Percentiles rank a stretch among this genome's conserved stretches.
Evolutionary conservation across 495 filamentous ascomycete species (phyloP).

Genomic region (Massariosphaeria phaeospora): DNA sequence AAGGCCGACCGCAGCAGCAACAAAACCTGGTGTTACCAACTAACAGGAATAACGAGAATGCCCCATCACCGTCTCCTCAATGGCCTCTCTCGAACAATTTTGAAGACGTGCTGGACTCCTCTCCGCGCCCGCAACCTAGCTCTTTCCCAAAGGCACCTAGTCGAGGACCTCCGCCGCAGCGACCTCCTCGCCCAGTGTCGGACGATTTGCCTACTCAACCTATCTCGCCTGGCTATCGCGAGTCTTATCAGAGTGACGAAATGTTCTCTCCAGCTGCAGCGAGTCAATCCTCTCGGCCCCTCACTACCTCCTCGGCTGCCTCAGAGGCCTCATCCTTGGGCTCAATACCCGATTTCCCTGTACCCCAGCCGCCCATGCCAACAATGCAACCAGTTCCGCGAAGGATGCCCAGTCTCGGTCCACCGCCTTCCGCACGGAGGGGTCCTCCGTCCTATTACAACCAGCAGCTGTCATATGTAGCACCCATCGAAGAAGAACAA

Average conservation of each 20-base stretch:
- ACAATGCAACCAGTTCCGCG: conserved; percentile 42
- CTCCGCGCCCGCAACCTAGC: not conserved
- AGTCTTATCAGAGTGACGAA: conserved; percentile 29
- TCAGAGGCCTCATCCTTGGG: conserved; percentile 46
- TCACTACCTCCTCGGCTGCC: conserved; percentile 30
- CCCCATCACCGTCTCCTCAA: conserved; percentile 19
- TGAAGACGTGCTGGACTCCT: conserved; percentile 5
- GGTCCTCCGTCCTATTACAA: conserved; percentile 72
- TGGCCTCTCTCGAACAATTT: conserved; percentile 30
- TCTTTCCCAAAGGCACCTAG: not conserved
- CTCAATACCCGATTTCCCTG: conserved; percentile 58
- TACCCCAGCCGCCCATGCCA: conserved; percentile 40
- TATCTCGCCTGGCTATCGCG: conserved; percentile 21
- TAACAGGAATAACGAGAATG: conserved; percentile 6
- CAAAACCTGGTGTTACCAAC: conserved; percentile 8
- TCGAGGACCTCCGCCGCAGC: conserved; percentile 56
- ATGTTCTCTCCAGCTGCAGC: conserved; percentile 23
- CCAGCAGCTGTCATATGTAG: conserved; percentile 68
- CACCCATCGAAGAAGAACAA: conserved; percentile 83
- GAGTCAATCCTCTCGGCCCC: conserved; percentile 31
- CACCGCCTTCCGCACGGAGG: conserved; percentile 63
- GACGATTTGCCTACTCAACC: conserved; percentile 37
- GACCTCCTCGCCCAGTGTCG: conserved; percentile 60
- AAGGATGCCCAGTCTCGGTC: conserved; percentile 55
- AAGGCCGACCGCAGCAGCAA: conserved; percentile 8